Conservation (phyloP, 345 rosid species). For the Xanthoceras sorbifolium region DNA sequence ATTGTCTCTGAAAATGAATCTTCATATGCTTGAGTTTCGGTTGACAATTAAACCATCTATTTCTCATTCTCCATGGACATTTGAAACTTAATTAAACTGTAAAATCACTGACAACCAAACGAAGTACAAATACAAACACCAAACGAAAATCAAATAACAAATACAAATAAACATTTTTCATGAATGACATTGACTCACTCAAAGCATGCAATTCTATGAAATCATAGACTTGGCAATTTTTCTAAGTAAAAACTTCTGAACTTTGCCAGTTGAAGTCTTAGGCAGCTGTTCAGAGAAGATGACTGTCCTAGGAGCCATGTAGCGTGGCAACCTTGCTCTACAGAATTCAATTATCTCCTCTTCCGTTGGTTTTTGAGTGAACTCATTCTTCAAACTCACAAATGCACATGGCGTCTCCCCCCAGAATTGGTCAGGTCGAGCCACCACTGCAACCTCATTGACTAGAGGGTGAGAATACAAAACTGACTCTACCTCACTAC, state of each 20-base stretch:
- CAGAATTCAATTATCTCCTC: constrained; percentile 31
- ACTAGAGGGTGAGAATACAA: constrained; percentile 32
- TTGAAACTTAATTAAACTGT: too few species aligned
- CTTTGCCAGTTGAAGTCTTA: constrained; percentile 38
- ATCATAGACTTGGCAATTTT: constrained; percentile 24
- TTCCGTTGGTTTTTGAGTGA: not conserved
- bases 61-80: too few species aligned
- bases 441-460: constrained; percentile 42
- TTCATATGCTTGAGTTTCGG: too few species aligned
- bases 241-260: constrained; percentile 32
- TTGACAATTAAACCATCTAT: too few species aligned
- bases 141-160: too few species aligned
- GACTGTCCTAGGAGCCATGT: constrained; percentile 40
- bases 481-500: constrained; percentile 34
- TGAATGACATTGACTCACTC: too few species aligned
- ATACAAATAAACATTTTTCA: too few species aligned
- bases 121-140: too few species aligned
- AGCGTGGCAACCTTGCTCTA: constrained; percentile 29
- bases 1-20: too few species aligned
- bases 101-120: too few species aligned
- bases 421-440: constrained; percentile 35
- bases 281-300: constrained; percentile 36
- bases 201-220: too few species aligned
- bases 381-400: constrained; percentile 33
- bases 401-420: constrained; percentile 45